Evolutionary conservation across 116 monocot species (phyloP), one percentile per base, ranked within the genome.

Genomic region (Thalassia testudinum): DNA sequence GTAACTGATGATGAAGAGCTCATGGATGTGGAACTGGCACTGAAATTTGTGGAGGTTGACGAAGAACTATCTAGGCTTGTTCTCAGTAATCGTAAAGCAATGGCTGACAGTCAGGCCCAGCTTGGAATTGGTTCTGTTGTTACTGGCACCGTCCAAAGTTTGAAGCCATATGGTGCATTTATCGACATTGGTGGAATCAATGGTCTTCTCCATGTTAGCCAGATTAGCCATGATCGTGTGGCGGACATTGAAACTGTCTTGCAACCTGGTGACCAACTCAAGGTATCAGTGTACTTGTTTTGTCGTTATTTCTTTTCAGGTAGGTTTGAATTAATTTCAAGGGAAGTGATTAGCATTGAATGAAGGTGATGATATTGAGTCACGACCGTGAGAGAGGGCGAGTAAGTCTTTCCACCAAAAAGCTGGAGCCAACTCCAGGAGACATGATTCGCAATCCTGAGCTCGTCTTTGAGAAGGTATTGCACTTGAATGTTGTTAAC

Each of bases 391-490:
- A 97, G 68, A 85, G 85, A 77, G 97, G 97, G 12, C 59, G 89
- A n/a, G 79, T 97, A 17, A 88, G 89, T 53, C 85, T 97, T 49
- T 97, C 97, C 5, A 97, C 97, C 11, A 97, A 97, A 67, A 97
- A 97, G 68, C 70, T 97, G 13, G 97, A 97, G 56, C 97, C 97
- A 49, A 85, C 97, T n/a, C 97, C 97, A 26, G 97, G 97, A 49
- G 89, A 97, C 70, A 97, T 97, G 97, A 97, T 97, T 67, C 81
- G 81, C 49, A 85, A 97, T 64, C 97, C 97, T 23, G 77, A 81
- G 53, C 84, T 95, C 48, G 97, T 97, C 21, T 97, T 89, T 67
- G 97, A 97, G 71, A 97, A 97, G 89, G 97, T 97, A 49, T 58
- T 50, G 16, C 12, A 49, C 12, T 25, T 43, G 10, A 26, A 16